Evolutionary conservation across 192 early-diverging fungal genomes (phyloP), one percentile per base, ranked within the genome.

Genomic region (Gorgonomyces haynaldii): DNA sequence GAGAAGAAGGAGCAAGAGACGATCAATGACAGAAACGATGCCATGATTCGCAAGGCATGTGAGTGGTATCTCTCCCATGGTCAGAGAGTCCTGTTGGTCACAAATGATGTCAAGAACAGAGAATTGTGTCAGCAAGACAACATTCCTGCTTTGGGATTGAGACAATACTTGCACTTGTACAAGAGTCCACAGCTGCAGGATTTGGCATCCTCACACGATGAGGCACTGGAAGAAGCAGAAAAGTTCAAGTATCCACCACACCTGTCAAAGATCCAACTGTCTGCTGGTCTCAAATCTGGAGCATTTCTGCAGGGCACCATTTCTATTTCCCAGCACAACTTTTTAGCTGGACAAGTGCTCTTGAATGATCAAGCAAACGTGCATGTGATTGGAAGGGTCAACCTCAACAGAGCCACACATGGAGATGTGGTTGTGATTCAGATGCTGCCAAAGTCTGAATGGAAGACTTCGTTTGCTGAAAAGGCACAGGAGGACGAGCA

Each of bases 11-110:
- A 82, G 29, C 81, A 76, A 35, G 95, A 98, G 63, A 76, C 84
- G 0, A 82, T 85, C 7, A 98, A 98, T 50, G 95, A 98, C 53
- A 74, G 89, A 45, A 98, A 98, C 45, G 95, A 98, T 51, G 52
- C 91, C 56, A 90, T 90, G 1, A 98, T 98, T 53, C 82, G 95
- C 4, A 68, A 69, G 1, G 88, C 89, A 0, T 74, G 72, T 0
- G 69, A 74, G 32, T 98, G 95, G 95, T 96, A 96, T 53, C 41
- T 31, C 0, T 67, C 62, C 3, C 95, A 98, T 58, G 49, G 45
- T 10, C 29, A 44, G 0, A 43, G 82, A 21, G 60, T 70, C 1
- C 75, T 88, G 0, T 60, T 93, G 19, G 61, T 96, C 43, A 85
- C 86, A 1, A 89, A 98, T 61, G 95, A 98, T 58, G 72, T 69